These are phyloP conservation scores for Magnaporthiopsis incrustans DNA, from an alignment of 2,329 filamentous ascomycete genomes.

Conservation along the genomic window DNA sequence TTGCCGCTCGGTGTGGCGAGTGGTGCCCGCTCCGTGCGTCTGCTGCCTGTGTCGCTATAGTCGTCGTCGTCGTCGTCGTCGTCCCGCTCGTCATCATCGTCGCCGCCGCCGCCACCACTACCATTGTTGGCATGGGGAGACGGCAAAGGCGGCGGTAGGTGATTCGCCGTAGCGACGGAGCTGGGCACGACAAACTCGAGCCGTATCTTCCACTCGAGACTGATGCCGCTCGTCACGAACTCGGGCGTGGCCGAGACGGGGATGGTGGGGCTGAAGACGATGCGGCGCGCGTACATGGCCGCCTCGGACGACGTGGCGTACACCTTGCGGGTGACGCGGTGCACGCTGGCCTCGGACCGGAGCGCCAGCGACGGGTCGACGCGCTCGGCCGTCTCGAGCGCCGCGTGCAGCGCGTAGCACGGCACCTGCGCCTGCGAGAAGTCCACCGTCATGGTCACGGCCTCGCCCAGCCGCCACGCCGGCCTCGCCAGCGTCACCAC, in stretches of 20 bases:
- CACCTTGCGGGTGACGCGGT: constrained; percentile 76
- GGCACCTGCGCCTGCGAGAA: constrained; percentile 70
- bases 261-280: constrained; percentile 77
- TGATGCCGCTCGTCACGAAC: constrained; percentile 84
- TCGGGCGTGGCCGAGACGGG: constrained; percentile 79
- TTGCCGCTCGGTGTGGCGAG: constrained; percentile 2
- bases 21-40: constrained; percentile 3
- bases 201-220: constrained; percentile 78
- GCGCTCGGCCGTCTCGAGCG: constrained; percentile 79
- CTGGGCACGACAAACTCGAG: constrained; percentile 84
- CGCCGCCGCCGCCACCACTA: constrained; percentile 9
- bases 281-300: constrained; percentile 68
- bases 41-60: constrained; percentile 7
- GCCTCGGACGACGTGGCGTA: constrained; percentile 74
- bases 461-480: constrained; percentile 82
- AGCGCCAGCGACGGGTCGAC: constrained; percentile 75
- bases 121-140: constrained; percentile 18
- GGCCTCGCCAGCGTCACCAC: constrained; percentile 84
- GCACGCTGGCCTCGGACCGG: constrained; percentile 76
- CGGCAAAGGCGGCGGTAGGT: constrained; percentile 9
- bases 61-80: constrained; percentile 23
- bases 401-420: constrained; percentile 77
- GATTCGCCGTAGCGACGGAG: not conserved
- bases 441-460: constrained; percentile 75
- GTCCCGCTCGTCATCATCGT: constrained; percentile 13